Conservation (phyloP, 805 yeast species). For the Lipomyces lipofer region DNA sequence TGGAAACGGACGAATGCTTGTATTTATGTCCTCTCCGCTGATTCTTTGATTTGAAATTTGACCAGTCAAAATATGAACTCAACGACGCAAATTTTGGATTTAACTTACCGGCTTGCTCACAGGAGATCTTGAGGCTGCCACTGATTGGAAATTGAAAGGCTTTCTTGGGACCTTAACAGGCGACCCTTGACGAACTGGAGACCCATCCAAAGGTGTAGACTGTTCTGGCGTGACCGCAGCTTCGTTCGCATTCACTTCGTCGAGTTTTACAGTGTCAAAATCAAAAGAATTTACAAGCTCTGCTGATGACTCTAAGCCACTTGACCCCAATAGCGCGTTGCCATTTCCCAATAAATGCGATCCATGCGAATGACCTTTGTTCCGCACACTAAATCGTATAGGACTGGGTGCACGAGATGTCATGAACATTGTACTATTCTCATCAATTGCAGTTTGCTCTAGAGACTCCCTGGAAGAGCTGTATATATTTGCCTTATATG, state of each 20-base stretch:
- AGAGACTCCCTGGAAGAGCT: constrained; percentile 21
- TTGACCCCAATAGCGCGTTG: neutral
- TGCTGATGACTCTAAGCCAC: constrained; percentile 5
- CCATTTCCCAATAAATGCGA: neutral
- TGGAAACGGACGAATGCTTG: constrained; percentile 93
- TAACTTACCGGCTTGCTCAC: constrained; percentile 26
- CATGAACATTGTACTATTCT: constrained; percentile 17
- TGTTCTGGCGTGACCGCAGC: neutral
- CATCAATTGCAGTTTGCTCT: constrained; percentile 27
- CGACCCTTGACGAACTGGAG: constrained; percentile 20
- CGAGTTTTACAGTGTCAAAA: constrained; percentile 5
- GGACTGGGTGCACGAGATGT: constrained; percentile 21
- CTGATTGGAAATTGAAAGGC: constrained; percentile 40
- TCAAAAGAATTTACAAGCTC: constrained; percentile 3
- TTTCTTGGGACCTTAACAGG: constrained; percentile 23
- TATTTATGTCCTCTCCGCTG: constrained; percentile 90
- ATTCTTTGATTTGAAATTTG: constrained; percentile 9
- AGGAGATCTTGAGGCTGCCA: constrained; percentile 55
- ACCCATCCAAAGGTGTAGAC: neutral
- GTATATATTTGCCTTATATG: constrained; percentile 16
- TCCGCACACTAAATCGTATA: constrained; percentile 15
- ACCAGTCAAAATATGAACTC: neutral
- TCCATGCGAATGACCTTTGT: neutral
- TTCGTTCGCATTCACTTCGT: neutral
- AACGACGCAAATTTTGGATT: neutral